phyloP scores from a whole-genome alignment of 2,329 filamentous ascomycete genomes.

The Dothideomycetes sp. region DNA sequence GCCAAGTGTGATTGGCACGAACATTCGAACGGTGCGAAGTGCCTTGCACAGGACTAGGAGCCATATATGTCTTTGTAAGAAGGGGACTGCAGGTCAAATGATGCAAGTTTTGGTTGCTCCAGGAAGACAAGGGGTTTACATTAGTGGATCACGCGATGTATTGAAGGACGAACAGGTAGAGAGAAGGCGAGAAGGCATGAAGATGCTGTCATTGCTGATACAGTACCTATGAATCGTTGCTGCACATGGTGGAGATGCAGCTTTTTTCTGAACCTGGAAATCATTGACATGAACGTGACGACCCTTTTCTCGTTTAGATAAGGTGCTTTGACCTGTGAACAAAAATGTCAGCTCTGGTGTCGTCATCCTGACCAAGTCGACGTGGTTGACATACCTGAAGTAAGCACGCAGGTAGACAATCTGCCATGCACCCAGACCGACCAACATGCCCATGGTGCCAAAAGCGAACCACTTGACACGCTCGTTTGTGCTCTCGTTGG shows the following conservation, averaged over 20 bases:
- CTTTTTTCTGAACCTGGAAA: conserved; percentile 4
- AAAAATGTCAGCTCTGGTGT: conserved; percentile 3
- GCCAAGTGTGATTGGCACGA: conserved; percentile 24
- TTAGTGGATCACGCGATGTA: no score
- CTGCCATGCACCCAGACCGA: conserved; percentile 90
- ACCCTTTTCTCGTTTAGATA: conserved; percentile 29
- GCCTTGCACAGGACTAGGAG: conserved; percentile 11
- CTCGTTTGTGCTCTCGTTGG: conserved; percentile 98
- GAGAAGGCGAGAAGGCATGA: not conserved
- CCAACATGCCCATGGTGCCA: conserved; percentile 80
- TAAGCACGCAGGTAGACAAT: conserved; percentile 95
- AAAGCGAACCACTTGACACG: conserved; percentile 98
- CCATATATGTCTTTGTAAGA: conserved; percentile 12
- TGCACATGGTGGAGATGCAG: not conserved
- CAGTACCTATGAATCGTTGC: conserved; percentile 11
- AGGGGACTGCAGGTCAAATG: no score
- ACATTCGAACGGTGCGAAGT: conserved; percentile 19
- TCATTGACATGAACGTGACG: conserved; percentile 10
- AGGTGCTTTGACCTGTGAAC: conserved; percentile 40
- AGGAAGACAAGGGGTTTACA: no score
- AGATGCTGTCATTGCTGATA: conserved; percentile 11
- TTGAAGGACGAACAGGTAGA: not conserved
- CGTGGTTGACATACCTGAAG: conserved; percentile 57
- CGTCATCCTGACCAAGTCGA: not conserved
- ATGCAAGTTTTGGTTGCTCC: no score